Base-by-base conservation (phyloP, 441 rosid species). In the Croton laevigatus region DNA sequence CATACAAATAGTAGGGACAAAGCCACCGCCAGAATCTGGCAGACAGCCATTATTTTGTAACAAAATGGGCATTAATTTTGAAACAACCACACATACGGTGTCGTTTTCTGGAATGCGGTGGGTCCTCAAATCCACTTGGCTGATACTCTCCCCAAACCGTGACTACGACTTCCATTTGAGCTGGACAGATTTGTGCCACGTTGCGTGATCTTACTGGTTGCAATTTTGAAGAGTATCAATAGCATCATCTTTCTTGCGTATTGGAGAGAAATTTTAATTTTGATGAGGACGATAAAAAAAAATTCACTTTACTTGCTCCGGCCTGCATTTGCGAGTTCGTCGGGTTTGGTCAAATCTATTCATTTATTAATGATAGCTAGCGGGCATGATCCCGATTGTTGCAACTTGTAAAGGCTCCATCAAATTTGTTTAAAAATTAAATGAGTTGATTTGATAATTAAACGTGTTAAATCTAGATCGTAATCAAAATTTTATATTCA, bases 41-140 rank as follows among this genome's bases (percentile, higher is more conserved):
- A 23, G 17, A 23, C 32, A 16, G 7, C 1, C 12, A 5, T 19
- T n/a, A 10, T 2, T 12, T n/a, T 6, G 38, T 1, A 14, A 72
- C 59, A 32, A 55, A 40, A 2, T 36, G n/a, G n/a, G 49, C 72
- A 62, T 19, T 54, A 10, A 59, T 71, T 59, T 1, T 32, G 40
- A 32, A 62, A 80, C 68, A 20, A 73, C 22, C 64, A 37, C 14
- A 9, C 38, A 32, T n/a, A 0, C 1, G 8, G 23, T n/a, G 42
- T 37, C 36, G 69, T 20, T 19, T 20, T 40, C 57, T 8, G 12
- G 12, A 20, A 6, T 9, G 44, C 20, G 32, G 75, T 36, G 38
- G 78, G 66, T n/a, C 80, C 76, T 55, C n/a, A 13, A 48, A 60
- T 55, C 71, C 58, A 37, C 75, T 60, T 63, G 38, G 2, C 12